Percentiles rank a stretch among this genome's conserved stretches.
These are phyloP conservation scores for Omphalotus guepiniiformis DNA, from an alignment of 768 basidiomycete species.

Conservation along the genomic window DNA sequence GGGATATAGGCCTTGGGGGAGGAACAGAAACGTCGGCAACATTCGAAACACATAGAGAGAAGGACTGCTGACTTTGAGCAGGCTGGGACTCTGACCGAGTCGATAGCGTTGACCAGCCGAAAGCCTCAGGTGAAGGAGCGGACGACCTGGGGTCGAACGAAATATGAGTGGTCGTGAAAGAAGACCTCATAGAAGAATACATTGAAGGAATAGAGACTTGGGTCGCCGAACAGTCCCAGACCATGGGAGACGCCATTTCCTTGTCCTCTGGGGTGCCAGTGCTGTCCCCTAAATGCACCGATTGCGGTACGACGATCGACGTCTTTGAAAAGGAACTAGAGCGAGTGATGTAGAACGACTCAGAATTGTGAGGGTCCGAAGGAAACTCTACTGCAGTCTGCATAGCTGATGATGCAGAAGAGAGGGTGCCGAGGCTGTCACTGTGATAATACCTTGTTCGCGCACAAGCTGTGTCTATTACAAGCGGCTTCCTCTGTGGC, in stretches of 20 bases:
- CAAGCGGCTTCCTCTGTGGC: conserved; percentile 34
- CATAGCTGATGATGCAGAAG: conserved; percentile 61
- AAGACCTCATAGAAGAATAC: conserved; percentile 40
- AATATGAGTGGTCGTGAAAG: conserved; percentile 26
- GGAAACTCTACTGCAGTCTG: conserved; percentile 67
- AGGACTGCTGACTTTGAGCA: conserved; percentile 39
- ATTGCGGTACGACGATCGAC: conserved; percentile 29
- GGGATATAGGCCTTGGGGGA: conserved; percentile 29
- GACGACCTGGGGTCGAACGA: conserved; percentile 31
- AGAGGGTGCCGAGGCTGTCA: conserved; percentile 38
- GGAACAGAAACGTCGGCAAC: conserved; percentile 37
- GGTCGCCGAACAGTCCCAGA: conserved; percentile 44
- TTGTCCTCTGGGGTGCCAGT: conserved; percentile 47
- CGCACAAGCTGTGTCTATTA: conserved; percentile 52
- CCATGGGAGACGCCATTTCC: conserved; percentile 48
- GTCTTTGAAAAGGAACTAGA: conserved; percentile 34
- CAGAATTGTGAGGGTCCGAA: conserved; percentile 50
- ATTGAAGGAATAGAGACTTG: conserved; percentile 38
- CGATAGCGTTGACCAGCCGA: conserved; percentile 25
- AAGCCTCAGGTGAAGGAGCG: conserved; percentile 24
- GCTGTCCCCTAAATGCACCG: conserved; percentile 35
- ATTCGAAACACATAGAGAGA: conserved; percentile 32
- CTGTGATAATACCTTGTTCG: conserved; percentile 43
- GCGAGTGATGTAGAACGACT: conserved; percentile 49
- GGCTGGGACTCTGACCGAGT: conserved; percentile 28